Evolutionary conservation across 192 early-diverging fungal genomes (phyloP), one percentile per base, ranked within the genome.

Genomic region (Mortierella claussenii): DNA sequence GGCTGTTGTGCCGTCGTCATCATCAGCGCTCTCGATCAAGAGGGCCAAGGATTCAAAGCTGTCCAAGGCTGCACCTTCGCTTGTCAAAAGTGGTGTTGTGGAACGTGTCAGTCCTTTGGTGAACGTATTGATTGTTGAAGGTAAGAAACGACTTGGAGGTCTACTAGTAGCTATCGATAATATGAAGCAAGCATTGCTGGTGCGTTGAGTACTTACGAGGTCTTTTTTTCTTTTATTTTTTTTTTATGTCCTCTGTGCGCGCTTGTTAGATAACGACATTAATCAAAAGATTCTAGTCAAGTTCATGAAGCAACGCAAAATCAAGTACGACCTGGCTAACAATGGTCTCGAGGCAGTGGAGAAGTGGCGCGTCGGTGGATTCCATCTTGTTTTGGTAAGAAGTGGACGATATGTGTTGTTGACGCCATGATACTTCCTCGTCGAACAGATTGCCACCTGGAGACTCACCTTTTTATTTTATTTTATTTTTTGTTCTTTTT

Each of bases 331-430:
- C n/a, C 85, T 92, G 7, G 95, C 93, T 8, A 84, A 83, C 12
- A 92, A 94, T 65, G 95, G 95, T 30, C 81, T 86, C 64, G 91
- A 95, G 60, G 95, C 95, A 0, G 88, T 96, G 27, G 71, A 85
- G 9, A 94, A 91, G 78, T 96, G 92, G 92, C 79, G 85, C 57
- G 42, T 69, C 20, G 82, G 91, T 51, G 75, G 87, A 53, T 91
- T 87, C 37, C 89, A 91, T 69, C 68, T 91, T 47, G 83, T 91
- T 33, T 55, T 91, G 76, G 87, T 88, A 85, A 79, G 81, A n/a
- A n/a, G n/a, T n/a, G n/a, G n/a, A n/a, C n/a, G n/a, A n/a, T n/a
- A n/a, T n/a, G n/a, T n/a, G n/a, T n/a, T n/a, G n/a, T n/a, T n/a
- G n/a, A n/a, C n/a, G n/a, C n/a, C n/a, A n/a, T n/a, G n/a, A 17